phyloP scores from a whole-genome alignment of 2,329 filamentous ascomycete genomes.

The Beauveria asiatica region DNA sequence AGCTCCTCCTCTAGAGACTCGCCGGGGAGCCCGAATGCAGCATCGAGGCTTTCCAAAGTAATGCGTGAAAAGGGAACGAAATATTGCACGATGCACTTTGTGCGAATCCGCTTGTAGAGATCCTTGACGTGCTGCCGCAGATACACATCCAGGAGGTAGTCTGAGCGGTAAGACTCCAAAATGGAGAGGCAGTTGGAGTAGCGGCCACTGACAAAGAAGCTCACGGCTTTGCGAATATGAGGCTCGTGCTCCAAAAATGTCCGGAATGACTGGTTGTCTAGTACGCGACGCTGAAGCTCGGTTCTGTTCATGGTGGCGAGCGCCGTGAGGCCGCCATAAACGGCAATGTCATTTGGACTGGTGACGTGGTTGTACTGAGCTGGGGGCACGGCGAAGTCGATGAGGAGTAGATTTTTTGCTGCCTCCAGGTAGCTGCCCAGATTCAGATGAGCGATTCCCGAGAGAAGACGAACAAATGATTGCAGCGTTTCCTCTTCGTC shows the following conservation, averaged over 20 bases:
- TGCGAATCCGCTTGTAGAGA: constrained; percentile 69
- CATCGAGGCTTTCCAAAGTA: constrained; percentile 68
- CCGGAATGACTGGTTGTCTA: constrained; percentile 75
- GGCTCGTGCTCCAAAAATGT: constrained; percentile 86
- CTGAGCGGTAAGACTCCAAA: constrained; percentile 69
- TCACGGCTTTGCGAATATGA: constrained; percentile 85
- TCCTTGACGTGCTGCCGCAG: constrained; percentile 63
- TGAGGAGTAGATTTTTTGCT: constrained; percentile 60
- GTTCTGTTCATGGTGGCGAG: constrained; percentile 80
- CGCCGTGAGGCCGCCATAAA: constrained; percentile 85
- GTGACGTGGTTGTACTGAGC: constrained; percentile 61
- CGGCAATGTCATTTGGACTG: constrained; percentile 78
- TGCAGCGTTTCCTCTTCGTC: constrained; percentile 40
- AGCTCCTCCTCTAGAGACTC: constrained; percentile 66
- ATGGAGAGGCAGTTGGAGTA: constrained; percentile 80
- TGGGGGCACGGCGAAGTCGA: constrained; percentile 42
- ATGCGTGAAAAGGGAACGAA: constrained; percentile 85
- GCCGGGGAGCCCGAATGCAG: constrained; percentile 60
- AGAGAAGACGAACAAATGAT: constrained; percentile 44
- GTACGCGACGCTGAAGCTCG: constrained; percentile 64
- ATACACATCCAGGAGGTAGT: constrained; percentile 87
- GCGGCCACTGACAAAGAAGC: constrained; percentile 80
- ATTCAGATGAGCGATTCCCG: constrained; percentile 42
- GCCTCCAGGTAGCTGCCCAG: constrained; percentile 49
- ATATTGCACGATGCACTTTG: constrained; percentile 90